Evolutionary conservation across 148 eudicot species (phyloP).

Genomic region (Silene conica): DNA sequence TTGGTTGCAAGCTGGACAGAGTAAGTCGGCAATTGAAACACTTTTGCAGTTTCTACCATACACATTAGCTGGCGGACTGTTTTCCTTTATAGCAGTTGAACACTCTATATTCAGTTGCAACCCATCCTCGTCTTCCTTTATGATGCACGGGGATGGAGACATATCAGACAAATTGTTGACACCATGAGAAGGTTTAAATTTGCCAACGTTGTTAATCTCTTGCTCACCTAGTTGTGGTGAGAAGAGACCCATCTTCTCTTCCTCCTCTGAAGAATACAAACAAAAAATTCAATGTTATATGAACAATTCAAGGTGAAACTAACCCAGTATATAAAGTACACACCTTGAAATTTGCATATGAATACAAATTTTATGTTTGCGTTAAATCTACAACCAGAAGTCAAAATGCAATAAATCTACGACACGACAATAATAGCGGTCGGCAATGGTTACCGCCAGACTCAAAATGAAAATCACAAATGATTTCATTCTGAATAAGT

Average conservation of each 20-base stretch:
- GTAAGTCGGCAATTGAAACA: slow-evolving; percentile 45
- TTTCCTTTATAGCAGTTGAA: slow-evolving; percentile 25
- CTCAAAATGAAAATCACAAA: background rate
- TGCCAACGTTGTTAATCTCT: slow-evolving; percentile 20
- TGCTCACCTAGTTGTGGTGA: slow-evolving; percentile 55
- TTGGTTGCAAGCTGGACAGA: slow-evolving; percentile 59
- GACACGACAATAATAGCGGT: background rate
- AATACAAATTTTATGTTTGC: background rate
- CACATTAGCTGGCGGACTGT: slow-evolving; percentile 10
- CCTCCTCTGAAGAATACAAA: slow-evolving; percentile 44
- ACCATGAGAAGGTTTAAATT: slow-evolving; percentile 19
- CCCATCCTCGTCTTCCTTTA: slow-evolving; percentile 16
- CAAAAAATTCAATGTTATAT: slow-evolving; percentile 17
- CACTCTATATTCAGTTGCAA: slow-evolving; percentile 18
- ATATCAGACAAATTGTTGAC: slow-evolving; percentile 9
- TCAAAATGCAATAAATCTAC: background rate
- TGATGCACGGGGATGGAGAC: slow-evolving; percentile 18
- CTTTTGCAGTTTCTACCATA: slow-evolving; percentile 22
- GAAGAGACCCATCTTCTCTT: slow-evolving; percentile 32
- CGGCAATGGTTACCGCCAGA: background rate
- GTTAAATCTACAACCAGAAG: background rate
- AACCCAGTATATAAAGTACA: background rate
- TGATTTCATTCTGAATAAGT: background rate
- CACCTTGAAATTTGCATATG: background rate
- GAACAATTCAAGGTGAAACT: background rate